Percentiles rank a stretch among this genome's conserved stretches.
These are phyloP conservation scores for Anisogramma anomala DNA, from an alignment of 2,329 filamentous ascomycete genomes.

Conservation along the genomic window DNA sequence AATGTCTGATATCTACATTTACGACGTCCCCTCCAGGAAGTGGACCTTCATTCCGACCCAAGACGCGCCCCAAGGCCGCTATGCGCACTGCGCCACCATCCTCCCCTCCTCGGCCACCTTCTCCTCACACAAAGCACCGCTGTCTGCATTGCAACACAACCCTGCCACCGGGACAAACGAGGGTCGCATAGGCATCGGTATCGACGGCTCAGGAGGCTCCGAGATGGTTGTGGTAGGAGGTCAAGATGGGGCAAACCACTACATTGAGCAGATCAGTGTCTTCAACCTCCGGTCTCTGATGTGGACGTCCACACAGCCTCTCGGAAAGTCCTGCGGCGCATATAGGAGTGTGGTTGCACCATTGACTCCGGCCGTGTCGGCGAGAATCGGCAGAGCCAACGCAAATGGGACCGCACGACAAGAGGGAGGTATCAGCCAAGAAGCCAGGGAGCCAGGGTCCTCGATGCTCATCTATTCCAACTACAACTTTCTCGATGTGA, in stretches of 20 bases:
- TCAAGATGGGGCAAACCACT: conserved; percentile 95
- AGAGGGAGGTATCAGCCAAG: conserved; percentile 39
- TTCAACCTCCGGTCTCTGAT: conserved; percentile 93
- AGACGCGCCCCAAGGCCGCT: conserved; percentile 82
- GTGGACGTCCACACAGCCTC: conserved; percentile 80
- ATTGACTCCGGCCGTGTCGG: conserved; percentile 52
- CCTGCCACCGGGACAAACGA: conserved; percentile 74
- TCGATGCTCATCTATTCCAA: conserved; percentile 98
- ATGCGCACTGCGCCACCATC: conserved; percentile 92
- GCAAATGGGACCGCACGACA: conserved; percentile 28
- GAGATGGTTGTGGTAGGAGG: conserved; percentile 97
- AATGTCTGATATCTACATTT: conserved; percentile 97
- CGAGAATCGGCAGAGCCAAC: conserved; percentile 54
- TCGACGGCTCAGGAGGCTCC: conserved; percentile 83
- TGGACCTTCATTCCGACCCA: conserved; percentile 78
- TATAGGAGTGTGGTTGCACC: conserved; percentile 93
- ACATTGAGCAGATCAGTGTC: conserved; percentile 97
- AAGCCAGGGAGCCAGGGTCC: conserved; percentile 45
- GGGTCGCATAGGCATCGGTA: conserved; percentile 73
- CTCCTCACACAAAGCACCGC: conserved; percentile 68
- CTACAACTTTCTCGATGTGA: conserved; percentile 97
- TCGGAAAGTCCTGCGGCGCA: conserved; percentile 88
- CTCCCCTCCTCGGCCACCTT: conserved; percentile 81
- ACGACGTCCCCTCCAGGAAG: conserved; percentile 67
- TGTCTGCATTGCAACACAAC: conserved; percentile 84